Evolutionary conservation across 225 moss, liverwort and hornwort species (phyloP), one percentile per base, ranked within the genome.

Genomic region (Pleurozium schreberi): DNA sequence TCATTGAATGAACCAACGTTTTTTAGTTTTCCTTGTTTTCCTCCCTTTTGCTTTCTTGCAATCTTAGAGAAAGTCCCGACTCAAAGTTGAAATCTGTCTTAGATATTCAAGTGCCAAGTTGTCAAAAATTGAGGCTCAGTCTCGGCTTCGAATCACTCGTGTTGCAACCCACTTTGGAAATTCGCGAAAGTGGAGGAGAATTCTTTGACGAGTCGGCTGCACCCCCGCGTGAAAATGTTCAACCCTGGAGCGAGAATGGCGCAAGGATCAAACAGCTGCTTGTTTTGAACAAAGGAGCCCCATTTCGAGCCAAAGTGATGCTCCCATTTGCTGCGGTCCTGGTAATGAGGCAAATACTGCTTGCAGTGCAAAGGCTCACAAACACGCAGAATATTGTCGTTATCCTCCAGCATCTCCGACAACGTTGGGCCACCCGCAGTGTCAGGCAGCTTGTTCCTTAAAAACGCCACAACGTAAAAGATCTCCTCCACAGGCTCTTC

Each of bases 271-370:
- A 93, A 95, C 69, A 30, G 14, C 61, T 89, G 93, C 87, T 95
- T 95, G 88, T 91, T 90, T 14, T 86, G 91, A 1, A 91, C 91
- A 49, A 93, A 93, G 1, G 23, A 6, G 2, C 74, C 88, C 95
- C 95, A 95, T 8, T 94, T 92, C 38, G 88, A 86, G 2, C 94
- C 95, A 23, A 95, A 95, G 87, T 95, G 95, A 9, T 2, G 58
- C 88, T 90, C 50, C 95, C 95, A 95, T 43, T 84, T 82, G 49
- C 15, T 68, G 25, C 45, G 88, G 13, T 91, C 90, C 5, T 76
- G 78, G 83, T 94, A 93, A 14, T 92, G 89, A 18, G 93, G 93
- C 83, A 95, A 50, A 53, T 95, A 95, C 55, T 93, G 93, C 73
- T 95, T 95, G 87, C 95, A 93, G 23, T 43, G 60, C 82, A 95